Evolutionary conservation across 2,329 filamentous ascomycete genomes (phyloP), one percentile per base, ranked within the genome.

Genomic region (Microdochium nivale): DNA sequence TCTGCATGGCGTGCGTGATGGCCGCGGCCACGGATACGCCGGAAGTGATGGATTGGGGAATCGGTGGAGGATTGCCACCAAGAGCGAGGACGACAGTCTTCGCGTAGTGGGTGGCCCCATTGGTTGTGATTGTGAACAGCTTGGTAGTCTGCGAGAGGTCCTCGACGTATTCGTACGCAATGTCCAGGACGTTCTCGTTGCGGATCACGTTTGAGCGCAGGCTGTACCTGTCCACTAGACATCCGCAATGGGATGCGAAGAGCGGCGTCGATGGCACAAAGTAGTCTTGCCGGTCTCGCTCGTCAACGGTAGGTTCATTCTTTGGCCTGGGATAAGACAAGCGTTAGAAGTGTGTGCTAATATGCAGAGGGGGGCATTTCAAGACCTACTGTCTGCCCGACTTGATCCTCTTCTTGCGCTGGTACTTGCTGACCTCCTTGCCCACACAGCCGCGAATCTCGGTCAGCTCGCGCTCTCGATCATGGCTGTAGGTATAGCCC

Each of bases 381-480:
- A 37, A 25, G 46, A 59, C 67, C 67, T 55, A 75, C 74, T 73
- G 74, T 62, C 70, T 70, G 50, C 73, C 71, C 51, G 35, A 61
- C 56, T 54, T 67, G 53, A 68, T 59, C 56, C 67, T 69, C 65
- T 82, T 80, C 73, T 89, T 90, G 71, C 84, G 86, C 53, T 80
- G 78, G 65, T 92, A 86, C 69, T 92, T 92, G 70, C 86, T 90
- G 52, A 90, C 66, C 60, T 90, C 87, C 60, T 86, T 89, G 0
- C 88, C 88, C 0, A 90, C 87, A 55, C 87, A 90, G 2, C 85
- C 84, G 0, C 77, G 71, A 48, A 92, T 84, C 67, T 91, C 86
- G 47, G 79, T 72, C 9, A 90, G 67, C 59, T 92, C 86, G 5
- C 69, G 66, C 53, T 82, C 77, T n/a, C 82, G 69, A 0, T 76